Conservation (phyloP, 163 green algal species). For the Prototheca wickerhamii region DNA sequence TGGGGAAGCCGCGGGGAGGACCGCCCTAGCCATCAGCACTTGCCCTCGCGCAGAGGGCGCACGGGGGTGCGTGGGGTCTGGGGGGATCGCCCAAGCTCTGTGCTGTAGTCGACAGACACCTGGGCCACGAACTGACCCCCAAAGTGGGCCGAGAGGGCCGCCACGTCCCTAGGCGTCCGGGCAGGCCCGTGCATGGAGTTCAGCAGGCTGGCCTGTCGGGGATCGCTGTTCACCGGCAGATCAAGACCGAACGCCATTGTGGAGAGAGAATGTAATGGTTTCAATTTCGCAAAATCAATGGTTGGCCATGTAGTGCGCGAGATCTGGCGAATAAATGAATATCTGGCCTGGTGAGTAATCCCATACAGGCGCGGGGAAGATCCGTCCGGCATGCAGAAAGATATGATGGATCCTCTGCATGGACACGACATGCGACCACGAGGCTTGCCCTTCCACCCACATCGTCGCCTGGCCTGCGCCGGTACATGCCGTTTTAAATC, state of each 20-base stretch:
- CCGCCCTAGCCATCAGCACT: no score
- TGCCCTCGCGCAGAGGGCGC: background rate
- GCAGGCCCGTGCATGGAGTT: slow-evolving; percentile 2
- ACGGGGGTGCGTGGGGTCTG: no score
- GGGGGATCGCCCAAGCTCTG: no score
- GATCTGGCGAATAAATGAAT: background rate
- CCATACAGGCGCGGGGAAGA: no score
- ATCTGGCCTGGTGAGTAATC: no score
- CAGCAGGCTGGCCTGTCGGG: background rate
- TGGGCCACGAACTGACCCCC: background rate
- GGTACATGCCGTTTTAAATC: no score
- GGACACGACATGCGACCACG: no score
- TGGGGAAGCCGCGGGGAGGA: no score
- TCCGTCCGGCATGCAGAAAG: background rate
- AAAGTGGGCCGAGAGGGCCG: background rate
- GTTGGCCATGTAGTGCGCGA: no score
- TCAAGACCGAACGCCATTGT: background rate
- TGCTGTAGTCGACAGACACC: background rate
- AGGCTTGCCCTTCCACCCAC: background rate
- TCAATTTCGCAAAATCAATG: background rate
- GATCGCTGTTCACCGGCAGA: background rate
- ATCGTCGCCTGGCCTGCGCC: background rate
- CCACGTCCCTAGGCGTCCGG: background rate
- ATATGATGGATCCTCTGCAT: background rate
- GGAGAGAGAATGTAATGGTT: background rate